Percentiles rank a stretch among this genome's conserved stretches.
Conservation (phyloP, 2,329 filamentous ascomycete species). For the Apiospora kogelbergensis region DNA sequence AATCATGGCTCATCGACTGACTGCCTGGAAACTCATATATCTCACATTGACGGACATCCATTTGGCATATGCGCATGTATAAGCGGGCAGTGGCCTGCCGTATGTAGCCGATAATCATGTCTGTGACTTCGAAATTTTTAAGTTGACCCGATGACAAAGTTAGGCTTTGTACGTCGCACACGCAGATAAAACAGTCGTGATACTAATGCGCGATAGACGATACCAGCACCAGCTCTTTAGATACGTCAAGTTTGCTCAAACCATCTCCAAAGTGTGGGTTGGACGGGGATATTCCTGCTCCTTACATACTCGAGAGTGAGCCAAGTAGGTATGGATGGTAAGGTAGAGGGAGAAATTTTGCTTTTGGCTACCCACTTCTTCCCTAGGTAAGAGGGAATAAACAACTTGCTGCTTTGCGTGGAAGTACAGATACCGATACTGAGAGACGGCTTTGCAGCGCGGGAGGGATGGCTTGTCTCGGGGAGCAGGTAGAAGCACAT, state of each 20-base stretch:
- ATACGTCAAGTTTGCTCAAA: background rate
- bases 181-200: background rate
- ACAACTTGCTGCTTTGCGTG: background rate
- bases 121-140: background rate
- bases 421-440: background rate
- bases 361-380: slow-evolving; percentile 1
- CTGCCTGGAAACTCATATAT: background rate
- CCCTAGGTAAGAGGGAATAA: background rate
- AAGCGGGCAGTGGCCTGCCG: background rate
- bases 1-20: background rate
- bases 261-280: background rate
- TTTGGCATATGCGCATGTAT: background rate
- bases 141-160: slow-evolving; percentile 3
- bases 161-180: background rate
- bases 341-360: background rate
- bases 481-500: background rate
- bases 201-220: too few species aligned
- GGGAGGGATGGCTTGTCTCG: background rate
- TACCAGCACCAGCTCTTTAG: background rate
- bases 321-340: too few species aligned
- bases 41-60: background rate
- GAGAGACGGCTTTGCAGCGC: background rate
- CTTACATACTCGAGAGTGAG: background rate
- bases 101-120: background rate
- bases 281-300: background rate